These are phyloP conservation scores for Leonotis leonurus DNA, from an alignment of 257 asterid genomes.

Conservation along the genomic window DNA sequence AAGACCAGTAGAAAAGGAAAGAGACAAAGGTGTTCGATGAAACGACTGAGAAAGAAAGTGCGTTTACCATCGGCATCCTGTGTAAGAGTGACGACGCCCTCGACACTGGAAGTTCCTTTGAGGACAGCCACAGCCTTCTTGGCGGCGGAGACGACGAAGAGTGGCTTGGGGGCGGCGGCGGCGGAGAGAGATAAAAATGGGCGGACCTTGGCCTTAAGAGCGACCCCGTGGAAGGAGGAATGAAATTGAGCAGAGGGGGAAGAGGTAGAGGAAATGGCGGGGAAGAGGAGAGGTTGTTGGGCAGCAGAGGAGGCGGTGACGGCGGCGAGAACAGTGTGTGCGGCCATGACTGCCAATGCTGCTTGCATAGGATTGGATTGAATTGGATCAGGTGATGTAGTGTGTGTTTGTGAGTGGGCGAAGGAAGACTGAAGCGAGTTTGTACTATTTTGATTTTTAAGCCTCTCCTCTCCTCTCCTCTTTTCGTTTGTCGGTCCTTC, in stretches of 20 bases:
- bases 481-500: not conserved
- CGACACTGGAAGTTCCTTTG: slow-evolving; percentile 74
- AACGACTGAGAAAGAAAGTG: slow-evolving; percentile 17
- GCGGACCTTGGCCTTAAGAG: slow-evolving; percentile 48
- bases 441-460: not conserved
- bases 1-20: not conserved
- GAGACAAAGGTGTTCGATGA: slow-evolving; percentile 15
- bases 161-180: slow-evolving; percentile 46
- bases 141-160: slow-evolving; percentile 59
- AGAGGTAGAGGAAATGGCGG: slow-evolving; percentile 28
- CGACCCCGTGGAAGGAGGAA: slow-evolving; percentile 57
- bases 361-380: slow-evolving; percentile 30
- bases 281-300: slow-evolving; percentile 30
- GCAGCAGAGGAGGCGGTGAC: slow-evolving; percentile 28
- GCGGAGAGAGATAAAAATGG: slow-evolving; percentile 39
- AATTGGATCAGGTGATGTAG: slow-evolving; percentile 15
- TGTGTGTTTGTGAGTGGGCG: not conserved
- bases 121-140: slow-evolving; percentile 88
- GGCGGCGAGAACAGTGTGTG: slow-evolving; percentile 43
- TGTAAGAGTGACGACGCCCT: slow-evolving; percentile 83
- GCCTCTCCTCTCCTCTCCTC: not conserved
- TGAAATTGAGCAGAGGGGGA: slow-evolving; percentile 26
- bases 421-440: not conserved
- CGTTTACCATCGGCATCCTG: slow-evolving; percentile 65
- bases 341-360: slow-evolving; percentile 73